A percentile compares a stretch with the other conserved stretches of the same genome.
phyloP scores from a whole-genome alignment of 148 eudicot genomes.

The Camellia lanceoleosa region DNA sequence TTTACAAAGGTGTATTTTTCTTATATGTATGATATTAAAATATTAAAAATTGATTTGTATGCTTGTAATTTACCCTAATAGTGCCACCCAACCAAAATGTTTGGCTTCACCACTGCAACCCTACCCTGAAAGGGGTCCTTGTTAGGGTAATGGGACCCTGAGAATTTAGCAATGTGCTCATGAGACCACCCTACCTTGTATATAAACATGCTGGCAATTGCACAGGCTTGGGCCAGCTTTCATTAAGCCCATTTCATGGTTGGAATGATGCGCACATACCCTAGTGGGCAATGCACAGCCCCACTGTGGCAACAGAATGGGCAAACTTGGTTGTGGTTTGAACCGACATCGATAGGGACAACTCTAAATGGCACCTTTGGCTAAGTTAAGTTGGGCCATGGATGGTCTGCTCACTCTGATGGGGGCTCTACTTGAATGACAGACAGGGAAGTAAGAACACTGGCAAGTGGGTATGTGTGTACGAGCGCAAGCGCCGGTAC shows the following conservation, averaged over 20 bases:
- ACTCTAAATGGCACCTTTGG: not conserved
- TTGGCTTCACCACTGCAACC: not conserved
- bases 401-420: no score
- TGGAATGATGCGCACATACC: conserved; percentile 9
- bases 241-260: not conserved
- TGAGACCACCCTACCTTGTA: conserved; percentile 19
- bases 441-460: not conserved
- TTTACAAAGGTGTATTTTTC: no score
- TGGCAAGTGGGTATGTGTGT: not conserved
- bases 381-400: not conserved
- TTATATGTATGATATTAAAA: no score
- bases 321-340: no score
- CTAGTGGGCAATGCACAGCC: no score
- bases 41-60: no score
- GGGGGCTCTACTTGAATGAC: no score
- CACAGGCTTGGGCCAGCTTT: not conserved
- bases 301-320: no score
- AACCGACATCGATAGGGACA: not conserved
- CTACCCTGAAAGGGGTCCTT: not conserved
- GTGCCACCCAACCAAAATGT: no score
- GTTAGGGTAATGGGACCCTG: not conserved
- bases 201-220: no score
- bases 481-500: not conserved
- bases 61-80: no score
- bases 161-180: conserved; percentile 6